phyloP scores from a whole-genome alignment of 2,329 filamentous ascomycete genomes.

The Ascochyta pisi region DNA sequence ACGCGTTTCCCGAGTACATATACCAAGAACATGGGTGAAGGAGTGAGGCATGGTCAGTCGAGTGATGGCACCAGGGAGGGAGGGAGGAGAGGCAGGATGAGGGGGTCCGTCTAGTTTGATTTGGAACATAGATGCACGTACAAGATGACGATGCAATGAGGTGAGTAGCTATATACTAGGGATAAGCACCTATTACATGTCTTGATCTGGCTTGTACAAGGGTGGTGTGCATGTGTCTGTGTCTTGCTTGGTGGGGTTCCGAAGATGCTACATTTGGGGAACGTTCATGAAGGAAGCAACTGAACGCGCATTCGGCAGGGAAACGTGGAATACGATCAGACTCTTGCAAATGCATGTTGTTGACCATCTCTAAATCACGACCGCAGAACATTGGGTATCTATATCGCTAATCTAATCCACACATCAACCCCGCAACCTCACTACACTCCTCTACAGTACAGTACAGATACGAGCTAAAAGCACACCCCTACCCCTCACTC shows the following conservation, averaged over 20 bases:
- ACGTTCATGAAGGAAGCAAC: too few species aligned
- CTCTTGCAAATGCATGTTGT: background rate
- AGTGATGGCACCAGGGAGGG: too few species aligned
- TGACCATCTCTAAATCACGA: background rate
- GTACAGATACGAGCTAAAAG: too few species aligned
- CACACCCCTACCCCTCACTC: background rate
- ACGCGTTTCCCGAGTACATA: constrained; percentile 11
- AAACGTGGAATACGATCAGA: too few species aligned
- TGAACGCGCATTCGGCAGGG: too few species aligned
- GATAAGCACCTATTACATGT: background rate
- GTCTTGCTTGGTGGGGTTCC: too few species aligned
- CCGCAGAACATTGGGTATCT: background rate
- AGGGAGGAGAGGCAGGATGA: too few species aligned
- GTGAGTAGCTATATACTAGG: background rate
- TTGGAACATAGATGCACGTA: constrained; percentile 14
- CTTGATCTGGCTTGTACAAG: too few species aligned
- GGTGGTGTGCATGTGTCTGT: too few species aligned
- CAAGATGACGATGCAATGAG: constrained; percentile 10
- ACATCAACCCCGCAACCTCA: too few species aligned
- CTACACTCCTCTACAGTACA: too few species aligned
- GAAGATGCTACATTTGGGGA: too few species aligned
- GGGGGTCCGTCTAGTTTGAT: background rate
- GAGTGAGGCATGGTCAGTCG: background rate
- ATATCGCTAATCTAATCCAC: background rate
- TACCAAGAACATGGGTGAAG: constrained; percentile 7